Base-by-base conservation (phyloP, 176 grass and related monocot species). In the Zoysia japonica region DNA sequence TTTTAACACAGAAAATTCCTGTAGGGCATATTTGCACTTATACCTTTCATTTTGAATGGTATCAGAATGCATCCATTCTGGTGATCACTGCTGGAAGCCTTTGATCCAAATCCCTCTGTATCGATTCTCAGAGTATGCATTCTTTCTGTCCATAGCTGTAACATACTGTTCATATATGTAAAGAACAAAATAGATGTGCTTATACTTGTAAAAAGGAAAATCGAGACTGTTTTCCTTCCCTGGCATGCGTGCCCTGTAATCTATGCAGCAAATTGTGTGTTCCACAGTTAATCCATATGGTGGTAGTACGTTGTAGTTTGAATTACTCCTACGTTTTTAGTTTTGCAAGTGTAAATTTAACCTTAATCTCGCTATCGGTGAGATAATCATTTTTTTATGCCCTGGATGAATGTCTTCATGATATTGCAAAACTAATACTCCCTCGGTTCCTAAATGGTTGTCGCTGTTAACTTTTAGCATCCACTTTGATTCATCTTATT, bases 11-110 rank as follows among this genome's bases (percentile, higher is more conserved):
- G 39, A 14, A 53, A 79, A 59, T 37, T 85, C 40, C 76, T 89
- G 86, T 48, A 92, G 90, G 90, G 86, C 52, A 75, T 78, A 89
- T 78, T 92, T 79, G 76, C 87, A 41, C 10, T 92, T 65, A 19
- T 92, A 19, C 77, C 90, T 67, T 48, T 92, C 15, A 69, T 83
- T 64, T 81, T 92, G 20, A 81, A 89, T 39, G 83, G 80, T 57
- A 81, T 92, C 74, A 87, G 62, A 65, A 84, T 89, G 80, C 65
- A 89, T 72, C 75, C 87, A 43, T 83, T 86, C 67, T 84, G 87
- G 77, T 87, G 87, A 92, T 48, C 44, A 20, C 16, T 77, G 16
- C 17, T 56, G 47, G 72, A 66, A 70, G 44, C 20, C 4, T 3
- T 47, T 52, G 52, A 61, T 56, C 19, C 55, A 64, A 76, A 64